Evolutionary conservation across 306 rosid species (phyloP).

Genomic region (apple (Malus domestica)): DNA sequence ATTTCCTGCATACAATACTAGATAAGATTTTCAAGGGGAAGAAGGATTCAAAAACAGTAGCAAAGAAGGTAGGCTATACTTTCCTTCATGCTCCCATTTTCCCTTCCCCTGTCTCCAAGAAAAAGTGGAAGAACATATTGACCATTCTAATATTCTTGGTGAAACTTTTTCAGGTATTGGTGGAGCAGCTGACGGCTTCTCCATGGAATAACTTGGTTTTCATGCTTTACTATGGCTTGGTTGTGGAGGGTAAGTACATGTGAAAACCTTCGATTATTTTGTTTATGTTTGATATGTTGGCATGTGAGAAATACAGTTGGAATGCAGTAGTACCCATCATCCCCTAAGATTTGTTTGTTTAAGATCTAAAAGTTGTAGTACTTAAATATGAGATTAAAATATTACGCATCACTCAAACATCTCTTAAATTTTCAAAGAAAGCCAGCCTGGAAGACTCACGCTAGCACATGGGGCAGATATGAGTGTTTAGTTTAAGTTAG

Average conservation of each 20-base stretch:
- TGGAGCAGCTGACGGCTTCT: slow-evolving; percentile 84
- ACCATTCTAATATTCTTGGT: background rate
- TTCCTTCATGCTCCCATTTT: slow-evolving; percentile 2
- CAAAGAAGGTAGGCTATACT: slow-evolving; percentile 59
- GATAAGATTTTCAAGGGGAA: slow-evolving; percentile 91
- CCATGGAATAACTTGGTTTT: slow-evolving; percentile 85
- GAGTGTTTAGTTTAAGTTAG: background rate
- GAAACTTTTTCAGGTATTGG: slow-evolving; percentile 52
- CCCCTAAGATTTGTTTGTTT: background rate
- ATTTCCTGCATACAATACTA: slow-evolving; percentile 52
- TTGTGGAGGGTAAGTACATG: slow-evolving; percentile 65
- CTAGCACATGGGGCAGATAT: slow-evolving; percentile 1
- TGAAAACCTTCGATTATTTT: slow-evolving; percentile 13
- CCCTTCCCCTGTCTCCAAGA: background rate
- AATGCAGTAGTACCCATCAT: background rate
- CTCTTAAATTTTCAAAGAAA: background rate
- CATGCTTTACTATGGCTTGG: slow-evolving; percentile 73
- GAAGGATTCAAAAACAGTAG: slow-evolving; percentile 79
- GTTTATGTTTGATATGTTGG: background rate
- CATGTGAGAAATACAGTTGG: slow-evolving; percentile 5
- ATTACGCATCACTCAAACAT: slow-evolving; percentile 2
- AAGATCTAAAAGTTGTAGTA: background rate
- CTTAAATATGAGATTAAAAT: background rate
- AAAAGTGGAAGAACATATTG: background rate
- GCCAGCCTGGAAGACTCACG: background rate